Conservation (phyloP, 148 eudicot genomes). For the Rhododendron williamsianum region DNA sequence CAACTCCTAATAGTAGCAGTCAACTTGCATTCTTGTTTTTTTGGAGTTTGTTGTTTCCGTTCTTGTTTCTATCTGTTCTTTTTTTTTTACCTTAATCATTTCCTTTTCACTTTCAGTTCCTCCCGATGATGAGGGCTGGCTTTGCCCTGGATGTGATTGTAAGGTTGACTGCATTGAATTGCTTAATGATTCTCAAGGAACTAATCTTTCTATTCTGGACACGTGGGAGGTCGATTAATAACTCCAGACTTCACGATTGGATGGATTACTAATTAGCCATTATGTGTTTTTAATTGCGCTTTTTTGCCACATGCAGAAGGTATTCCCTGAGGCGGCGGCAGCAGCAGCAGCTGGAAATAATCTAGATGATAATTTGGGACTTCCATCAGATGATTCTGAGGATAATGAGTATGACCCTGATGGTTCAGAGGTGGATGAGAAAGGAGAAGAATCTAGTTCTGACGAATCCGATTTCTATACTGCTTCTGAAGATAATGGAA, state of each 20-base stretch:
- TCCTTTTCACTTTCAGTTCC: slow-evolving; percentile 54
- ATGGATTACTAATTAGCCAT: background rate
- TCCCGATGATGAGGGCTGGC: slow-evolving; percentile 87
- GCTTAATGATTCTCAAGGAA: slow-evolving; percentile 73
- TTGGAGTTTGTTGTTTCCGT: background rate
- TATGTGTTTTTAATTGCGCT: slow-evolving; percentile 12
- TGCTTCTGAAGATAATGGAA: slow-evolving; percentile 52
- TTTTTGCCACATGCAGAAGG: slow-evolving; percentile 46
- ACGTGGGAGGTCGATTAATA: slow-evolving; percentile 68
- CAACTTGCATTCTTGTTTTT: slow-evolving; percentile 1
- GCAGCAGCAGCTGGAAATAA: slow-evolving; percentile 47
- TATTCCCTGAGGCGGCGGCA: slow-evolving; percentile 73
- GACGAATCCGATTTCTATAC: slow-evolving; percentile 49
- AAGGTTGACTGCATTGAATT: slow-evolving; percentile 75
- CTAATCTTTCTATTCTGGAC: slow-evolving; percentile 51
- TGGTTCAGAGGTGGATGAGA: slow-evolving; percentile 36
- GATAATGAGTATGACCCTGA: slow-evolving; percentile 80
- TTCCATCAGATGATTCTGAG: slow-evolving; percentile 79
- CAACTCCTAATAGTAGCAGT: slow-evolving; percentile 10
- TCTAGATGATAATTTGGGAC: slow-evolving; percentile 46
- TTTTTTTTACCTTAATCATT: background rate
- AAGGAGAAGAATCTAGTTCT: slow-evolving; percentile 45
- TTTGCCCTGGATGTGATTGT: slow-evolving; percentile 98
- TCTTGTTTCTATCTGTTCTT: background rate
- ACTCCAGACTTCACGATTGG: background rate